These are phyloP conservation scores for Penicillium hordei DNA, from an alignment of 2,329 filamentous ascomycete species.

Conservation along the genomic window DNA sequence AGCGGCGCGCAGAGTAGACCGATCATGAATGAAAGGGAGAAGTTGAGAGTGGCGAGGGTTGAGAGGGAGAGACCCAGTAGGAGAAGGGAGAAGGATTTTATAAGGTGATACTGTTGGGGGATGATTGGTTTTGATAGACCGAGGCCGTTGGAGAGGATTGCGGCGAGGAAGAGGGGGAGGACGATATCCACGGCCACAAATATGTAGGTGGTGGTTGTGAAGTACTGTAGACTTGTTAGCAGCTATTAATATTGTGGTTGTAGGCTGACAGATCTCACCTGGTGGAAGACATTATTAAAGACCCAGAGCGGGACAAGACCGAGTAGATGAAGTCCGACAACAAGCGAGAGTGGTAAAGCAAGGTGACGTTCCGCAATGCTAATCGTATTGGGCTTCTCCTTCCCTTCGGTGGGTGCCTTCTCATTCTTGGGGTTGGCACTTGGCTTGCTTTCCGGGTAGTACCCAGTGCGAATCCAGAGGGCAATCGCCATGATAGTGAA, in stretches of 20 bases:
- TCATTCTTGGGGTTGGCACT: conserved; percentile 35
- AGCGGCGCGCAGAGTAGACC: conserved; percentile 77
- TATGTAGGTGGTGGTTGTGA: conserved; percentile 58
- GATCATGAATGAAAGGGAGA: conserved; percentile 82
- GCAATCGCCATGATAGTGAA: conserved; percentile 95
- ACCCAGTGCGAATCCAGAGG: conserved; percentile 88
- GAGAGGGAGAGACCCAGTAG: conserved; percentile 89
- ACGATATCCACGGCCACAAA: conserved; percentile 58
- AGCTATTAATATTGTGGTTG: not conserved
- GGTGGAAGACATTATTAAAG: conserved; percentile 72
- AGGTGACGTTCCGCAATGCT: conserved; percentile 40
- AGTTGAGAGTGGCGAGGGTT: conserved; percentile 91
- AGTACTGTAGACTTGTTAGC: conserved; percentile 49
- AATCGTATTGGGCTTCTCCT: conserved; percentile 15
- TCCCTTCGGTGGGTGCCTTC: conserved; percentile 20
- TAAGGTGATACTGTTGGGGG: conserved; percentile 70
- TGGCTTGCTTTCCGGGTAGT: conserved; percentile 35
- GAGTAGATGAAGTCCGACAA: conserved; percentile 71
- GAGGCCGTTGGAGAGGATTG: conserved; percentile 50
- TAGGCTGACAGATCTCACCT: conserved; percentile 53
- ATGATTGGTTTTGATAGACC: conserved; percentile 54
- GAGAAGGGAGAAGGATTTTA: conserved; percentile 90
- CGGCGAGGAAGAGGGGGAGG: conserved; percentile 59
- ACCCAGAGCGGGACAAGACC: conserved; percentile 78
- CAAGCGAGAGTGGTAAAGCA: conserved; percentile 62